Evolutionary conservation across 306 rosid genomes (phyloP).

Genomic region (Pyrus bretschneideri): DNA sequence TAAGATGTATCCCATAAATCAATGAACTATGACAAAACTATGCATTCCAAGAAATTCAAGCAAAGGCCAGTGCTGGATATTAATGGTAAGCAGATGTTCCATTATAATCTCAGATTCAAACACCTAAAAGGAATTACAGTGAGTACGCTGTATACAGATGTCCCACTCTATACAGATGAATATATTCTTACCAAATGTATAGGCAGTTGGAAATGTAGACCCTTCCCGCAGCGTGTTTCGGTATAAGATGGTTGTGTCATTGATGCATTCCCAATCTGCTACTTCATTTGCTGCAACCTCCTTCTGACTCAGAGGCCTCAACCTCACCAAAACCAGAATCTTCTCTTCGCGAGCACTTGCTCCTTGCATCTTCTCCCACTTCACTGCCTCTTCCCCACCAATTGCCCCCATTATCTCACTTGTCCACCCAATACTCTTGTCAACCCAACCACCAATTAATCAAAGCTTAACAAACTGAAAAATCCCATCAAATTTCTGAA

Average conservation of each 20-base stretch:
- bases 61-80: neutral
- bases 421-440: conserved; percentile 10
- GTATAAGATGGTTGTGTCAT: conserved; percentile 79
- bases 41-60: neutral
- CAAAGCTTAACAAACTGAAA: conserved; percentile 2
- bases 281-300: conserved; percentile 61
- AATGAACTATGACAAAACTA: neutral
- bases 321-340: conserved; percentile 82
- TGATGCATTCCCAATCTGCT: conserved; percentile 98
- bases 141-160: conserved; percentile 3
- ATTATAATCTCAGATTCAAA: neutral
- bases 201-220: conserved; percentile 91
- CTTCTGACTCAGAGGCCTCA: conserved; percentile 87
- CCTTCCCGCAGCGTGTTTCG: conserved; percentile 94
- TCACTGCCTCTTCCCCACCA: conserved; percentile 65
- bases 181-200: conserved; percentile 73
- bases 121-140: conserved; percentile 2
- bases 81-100: neutral
- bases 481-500: conserved; percentile 24
- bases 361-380: conserved; percentile 88
- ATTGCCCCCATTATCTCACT: conserved; percentile 75
- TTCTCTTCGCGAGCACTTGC: conserved; percentile 70
- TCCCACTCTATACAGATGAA: neutral
- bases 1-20: neutral
- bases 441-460: conserved; percentile 27